Conservation (phyloP, 441 rosid species). For the Mallotus repandus region DNA sequence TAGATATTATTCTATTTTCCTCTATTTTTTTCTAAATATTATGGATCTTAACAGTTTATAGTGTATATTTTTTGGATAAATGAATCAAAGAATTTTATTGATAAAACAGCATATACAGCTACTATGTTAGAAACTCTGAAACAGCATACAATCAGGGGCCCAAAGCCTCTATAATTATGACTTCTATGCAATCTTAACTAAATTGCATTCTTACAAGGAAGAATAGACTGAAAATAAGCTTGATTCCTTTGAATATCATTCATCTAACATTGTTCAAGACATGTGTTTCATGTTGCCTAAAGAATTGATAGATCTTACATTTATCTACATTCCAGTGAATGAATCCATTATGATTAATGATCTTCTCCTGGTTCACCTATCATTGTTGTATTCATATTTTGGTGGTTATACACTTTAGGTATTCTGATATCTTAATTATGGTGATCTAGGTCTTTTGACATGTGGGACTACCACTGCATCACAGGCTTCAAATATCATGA, state of each 20-base stretch:
- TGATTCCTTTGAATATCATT: neutral
- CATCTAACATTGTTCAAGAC: neutral
- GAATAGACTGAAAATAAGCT: too few species aligned
- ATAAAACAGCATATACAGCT: too few species aligned
- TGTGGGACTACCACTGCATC: slow-evolving; percentile 52
- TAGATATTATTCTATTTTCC: neutral
- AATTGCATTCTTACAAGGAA: too few species aligned
- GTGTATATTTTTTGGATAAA: too few species aligned
- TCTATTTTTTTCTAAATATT: neutral
- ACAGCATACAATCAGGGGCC: too few species aligned
- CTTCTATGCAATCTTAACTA: too few species aligned
- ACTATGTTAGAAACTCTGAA: too few species aligned
- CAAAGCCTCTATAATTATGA: too few species aligned
- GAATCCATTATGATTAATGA: neutral
- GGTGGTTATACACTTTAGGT: slow-evolving; percentile 10
- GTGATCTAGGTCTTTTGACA: slow-evolving; percentile 62
- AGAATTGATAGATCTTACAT: neutral
- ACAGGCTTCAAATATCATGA: slow-evolving; percentile 53
- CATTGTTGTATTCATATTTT: neutral
- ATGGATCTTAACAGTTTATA: too few species aligned
- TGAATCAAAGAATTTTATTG: too few species aligned
- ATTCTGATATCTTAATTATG: slow-evolving; percentile 26
- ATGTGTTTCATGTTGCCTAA: neutral
- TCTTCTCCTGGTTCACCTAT: neutral
- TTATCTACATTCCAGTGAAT: too few species aligned